Evolutionary conservation across 2,329 filamentous ascomycete species (phyloP), one percentile per base, ranked within the genome.

Genomic region (Botrytis deweyae): DNA sequence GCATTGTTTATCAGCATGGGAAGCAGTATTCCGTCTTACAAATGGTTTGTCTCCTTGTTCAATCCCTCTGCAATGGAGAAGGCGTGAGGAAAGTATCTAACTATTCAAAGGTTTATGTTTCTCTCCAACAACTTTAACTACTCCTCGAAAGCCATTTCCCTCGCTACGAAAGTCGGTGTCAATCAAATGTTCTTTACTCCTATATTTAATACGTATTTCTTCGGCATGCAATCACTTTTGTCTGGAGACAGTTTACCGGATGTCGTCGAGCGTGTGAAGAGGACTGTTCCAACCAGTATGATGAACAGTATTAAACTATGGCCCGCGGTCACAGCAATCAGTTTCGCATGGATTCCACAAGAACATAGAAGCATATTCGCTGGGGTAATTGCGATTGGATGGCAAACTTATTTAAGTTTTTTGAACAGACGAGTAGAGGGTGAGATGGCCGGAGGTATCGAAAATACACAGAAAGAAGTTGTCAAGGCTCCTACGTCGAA

Each of bases 391-490:
- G 93, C 93, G 1, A 91, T 97, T 70, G 93, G 92, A 0, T 98
- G 95, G 95, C 95, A 97, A 87, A 94, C 93, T 0, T 98, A 97
- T 85, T 80, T 98, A 78, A 93, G 91, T 78, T 92, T 90, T 82
- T 82, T 97, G 79, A 97, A 97, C 79, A 87, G 91, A 79, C 85
- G 85, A 75, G 93, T 93, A 2, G 93, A 94, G 81, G 84, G 85
- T 67, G 84, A 86, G 77, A 84, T 80, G 40, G 71, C 64, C 18
- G 64, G 16, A 20, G 40, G 29, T 16, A 9, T 33, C 8, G 64
- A 40, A 1, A 58, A 62, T 33, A 20, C 9, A 42, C 55, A 62
- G 38, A 52, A 72, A 36, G 44, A 64, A 25, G 22, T 33, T 4
- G 9, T 33, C 4, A 42, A 12, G 2, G n/a, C 18, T 42, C 10